Evolutionary conservation across 768 basidiomycete species (phyloP), one percentile per base, ranked within the genome.

Genomic region (Leucocoprinus sp.): DNA sequence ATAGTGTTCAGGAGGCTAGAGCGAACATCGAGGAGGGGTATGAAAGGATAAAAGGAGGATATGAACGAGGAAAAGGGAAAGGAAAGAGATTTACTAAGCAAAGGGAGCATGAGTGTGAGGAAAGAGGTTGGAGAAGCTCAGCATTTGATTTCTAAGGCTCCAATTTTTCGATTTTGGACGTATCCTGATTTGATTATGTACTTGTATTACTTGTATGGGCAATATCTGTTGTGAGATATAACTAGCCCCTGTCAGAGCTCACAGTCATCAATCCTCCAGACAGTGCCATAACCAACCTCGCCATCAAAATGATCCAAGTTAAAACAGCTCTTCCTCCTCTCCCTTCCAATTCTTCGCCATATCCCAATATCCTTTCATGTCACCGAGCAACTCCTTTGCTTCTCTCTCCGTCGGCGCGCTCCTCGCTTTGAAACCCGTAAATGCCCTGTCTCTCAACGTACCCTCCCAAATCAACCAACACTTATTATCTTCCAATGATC

Each of bases 381-480:
- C 74, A 1, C 93, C 93, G 21, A 98, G 70, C 40, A 78, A 71
- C 54, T 96, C 93, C 64, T 87, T 88, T 9, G 91, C 95, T 28
- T 81, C 72, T 18, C 74, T 65, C 60, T 99, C 96, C 0, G 86
- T 88, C 23, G 86, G 87, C 54, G 86, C 89, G 43, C 73, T 80
- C 67, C 77, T 83, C 26, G 84, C 82, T 58, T 80, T 86, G 65
- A 96, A 97, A 44, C 66, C 66, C 57, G 62, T 80, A 64, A 92
- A 98, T 42, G 75, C 71, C 35, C 89, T 71, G 55, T 98, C 93
- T 48, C 88, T 74, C 48, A 96, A 61, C 39, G 79, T 75, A 8
- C 96, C 96, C 59, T 93, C 90, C 95, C 96, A 99, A 5, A 98
- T 78, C 42, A 96, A 63, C 58, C 78, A 83, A 62, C 96, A 98